phyloP scores from a whole-genome alignment of 768 basidiomycete genomes.

The Hericium coralloides region DNA sequence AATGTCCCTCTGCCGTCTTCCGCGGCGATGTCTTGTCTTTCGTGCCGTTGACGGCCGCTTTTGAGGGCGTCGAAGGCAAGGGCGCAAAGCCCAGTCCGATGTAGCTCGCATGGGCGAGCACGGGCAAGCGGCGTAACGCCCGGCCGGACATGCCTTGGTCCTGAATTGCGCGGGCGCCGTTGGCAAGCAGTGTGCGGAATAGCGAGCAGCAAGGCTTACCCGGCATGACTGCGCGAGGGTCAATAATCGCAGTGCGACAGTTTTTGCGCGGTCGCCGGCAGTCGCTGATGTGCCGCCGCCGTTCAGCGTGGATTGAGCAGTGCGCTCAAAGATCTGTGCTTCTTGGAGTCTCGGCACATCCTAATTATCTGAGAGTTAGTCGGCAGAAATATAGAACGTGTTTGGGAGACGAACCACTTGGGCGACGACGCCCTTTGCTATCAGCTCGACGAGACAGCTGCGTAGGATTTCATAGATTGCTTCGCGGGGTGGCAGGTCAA shows the following conservation, averaged over 20 bases:
- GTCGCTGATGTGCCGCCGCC: slow-evolving; percentile 21
- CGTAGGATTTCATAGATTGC: slow-evolving; percentile 91
- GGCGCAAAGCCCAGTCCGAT: slow-evolving; percentile 34
- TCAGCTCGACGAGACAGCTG: slow-evolving; percentile 73
- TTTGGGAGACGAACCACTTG: slow-evolving; percentile 38
- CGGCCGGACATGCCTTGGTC: slow-evolving; percentile 85
- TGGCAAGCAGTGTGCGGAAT: background rate
- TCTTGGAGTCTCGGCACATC: slow-evolving; percentile 53
- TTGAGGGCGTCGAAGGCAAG: background rate
- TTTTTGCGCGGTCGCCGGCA: slow-evolving; percentile 38
- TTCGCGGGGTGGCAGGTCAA: slow-evolving; percentile 84
- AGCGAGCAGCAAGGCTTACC: slow-evolving; percentile 36
- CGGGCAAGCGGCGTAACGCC: slow-evolving; percentile 85
- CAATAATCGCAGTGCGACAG: slow-evolving; percentile 49
- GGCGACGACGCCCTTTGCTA: slow-evolving; percentile 61
- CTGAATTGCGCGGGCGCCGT: slow-evolving; percentile 24
- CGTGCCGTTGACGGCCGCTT: slow-evolving; percentile 2
- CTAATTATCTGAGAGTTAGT: slow-evolving; percentile 25
- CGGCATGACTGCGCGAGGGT: slow-evolving; percentile 69
- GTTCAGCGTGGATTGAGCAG: slow-evolving; percentile 14
- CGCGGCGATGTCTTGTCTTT: background rate
- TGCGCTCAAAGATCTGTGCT: slow-evolving; percentile 45
- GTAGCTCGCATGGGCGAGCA: slow-evolving; percentile 82
- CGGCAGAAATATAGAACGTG: background rate
- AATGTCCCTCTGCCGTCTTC: background rate